Evolutionary conservation across 805 yeast species (phyloP), one percentile per base, ranked within the genome.

Genomic region (Candida orba): DNA sequence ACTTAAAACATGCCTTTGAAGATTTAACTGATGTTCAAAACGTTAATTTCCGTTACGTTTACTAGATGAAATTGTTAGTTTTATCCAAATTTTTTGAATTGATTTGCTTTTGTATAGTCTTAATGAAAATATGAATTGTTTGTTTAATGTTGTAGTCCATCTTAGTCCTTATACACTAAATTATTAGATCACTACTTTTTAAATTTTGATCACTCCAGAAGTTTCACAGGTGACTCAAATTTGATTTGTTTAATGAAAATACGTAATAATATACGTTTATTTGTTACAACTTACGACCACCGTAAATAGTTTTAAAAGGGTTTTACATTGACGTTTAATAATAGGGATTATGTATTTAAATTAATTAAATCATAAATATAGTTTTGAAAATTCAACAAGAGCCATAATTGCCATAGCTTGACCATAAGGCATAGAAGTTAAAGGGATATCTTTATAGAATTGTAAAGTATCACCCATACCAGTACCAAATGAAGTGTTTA

Each of bases 321-420:
- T n/a, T n/a, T n/a, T 20, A 20, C 4, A 5, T 20, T 5, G 22
- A 20, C 4, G 31, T 29, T 29, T 29, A 10, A 29, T 29, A 29
- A 20, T 20, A 4, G 5, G 22, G 5, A 20, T 20, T 20, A 20
- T 20, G 22, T 20, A 20, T 20, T 20, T 20, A 20, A 20, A 4
- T 20, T 20, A 15, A 8, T 8, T n/a, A 5, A 23, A 4, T 32
- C 35, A 45, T 32, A 45, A 36, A 27, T 42, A 45, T 8, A 45
- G 18, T 36, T 45, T 45, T 12, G 48, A 45, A n/a, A 18, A 45
- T 9, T 45, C 48, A n/a, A 45, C 48, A 17, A 45, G 24, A 3
- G 48, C 48, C 48, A 45, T 45, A 22, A 45, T 45, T 7, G 48
- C 48, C 48, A 45, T 45, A 8, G 48, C 48, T 36, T 45, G 48